Evolutionary conservation across 169 alveolate species (phyloP).

Genomic region (Fabrea salina): DNA sequence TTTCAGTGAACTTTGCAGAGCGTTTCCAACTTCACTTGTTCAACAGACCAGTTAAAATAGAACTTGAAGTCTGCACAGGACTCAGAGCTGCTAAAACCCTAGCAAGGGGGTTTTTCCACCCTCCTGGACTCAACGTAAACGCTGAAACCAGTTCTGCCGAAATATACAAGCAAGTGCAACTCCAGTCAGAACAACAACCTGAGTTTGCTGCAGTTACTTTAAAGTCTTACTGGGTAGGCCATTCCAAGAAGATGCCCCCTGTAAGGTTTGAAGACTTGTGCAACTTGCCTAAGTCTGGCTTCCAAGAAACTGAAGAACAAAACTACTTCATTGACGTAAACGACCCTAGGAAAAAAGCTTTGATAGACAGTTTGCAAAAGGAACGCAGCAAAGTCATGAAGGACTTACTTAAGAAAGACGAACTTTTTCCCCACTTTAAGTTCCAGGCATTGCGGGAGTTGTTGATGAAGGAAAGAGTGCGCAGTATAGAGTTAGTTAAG

Average conservation of each 20-base stretch:
- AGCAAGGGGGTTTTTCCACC: not conserved
- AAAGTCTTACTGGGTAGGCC: constrained; percentile 28
- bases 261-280: constrained; percentile 5
- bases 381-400: not conserved
- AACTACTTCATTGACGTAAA: constrained; percentile 3
- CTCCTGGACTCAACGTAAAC: constrained; percentile 17
- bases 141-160: constrained; percentile 10
- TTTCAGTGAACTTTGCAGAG: not conserved
- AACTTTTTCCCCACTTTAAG: not conserved
- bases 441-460: not conserved
- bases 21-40: constrained; percentile 22
- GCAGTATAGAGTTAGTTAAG: not conserved
- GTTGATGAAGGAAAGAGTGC: not conserved
- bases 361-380: not conserved
- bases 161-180: not conserved
- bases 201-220: constrained; percentile 10
- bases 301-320: not conserved
- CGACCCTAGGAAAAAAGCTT: constrained; percentile 26
- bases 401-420: not conserved
- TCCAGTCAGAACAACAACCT: not conserved
- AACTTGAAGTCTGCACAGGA: constrained; percentile 22
- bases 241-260: constrained; percentile 23
- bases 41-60: constrained; percentile 7
- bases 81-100: not conserved
- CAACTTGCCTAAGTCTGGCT: not conserved